These are phyloP conservation scores for Lasiosphaeria ovina DNA, from an alignment of 495 filamentous ascomycete genomes.

Conservation along the genomic window DNA sequence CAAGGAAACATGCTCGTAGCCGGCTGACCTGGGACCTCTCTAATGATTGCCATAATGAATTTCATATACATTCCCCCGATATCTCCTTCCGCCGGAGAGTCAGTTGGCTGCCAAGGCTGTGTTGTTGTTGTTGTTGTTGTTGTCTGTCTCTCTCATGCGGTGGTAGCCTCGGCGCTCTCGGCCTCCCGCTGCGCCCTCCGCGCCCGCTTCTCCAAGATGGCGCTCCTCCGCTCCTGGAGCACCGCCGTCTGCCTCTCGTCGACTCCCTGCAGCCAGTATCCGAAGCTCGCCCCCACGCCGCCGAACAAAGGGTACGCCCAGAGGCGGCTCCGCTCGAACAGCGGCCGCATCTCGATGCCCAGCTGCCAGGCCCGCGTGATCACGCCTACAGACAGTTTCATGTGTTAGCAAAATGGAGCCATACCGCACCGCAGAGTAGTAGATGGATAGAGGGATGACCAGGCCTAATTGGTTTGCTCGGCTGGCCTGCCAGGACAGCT, in stretches of 20 bases:
- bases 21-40: neutral
- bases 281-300: constrained; percentile 80
- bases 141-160: constrained; percentile 21
- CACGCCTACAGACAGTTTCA: constrained; percentile 56
- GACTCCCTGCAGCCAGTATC: constrained; percentile 91
- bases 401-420: neutral
- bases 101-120: neutral
- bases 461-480: no score
- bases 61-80: no score
- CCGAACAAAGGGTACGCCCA: constrained; percentile 93
- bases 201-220: constrained; percentile 83
- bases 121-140: neutral
- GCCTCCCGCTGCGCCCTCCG: constrained; percentile 64
- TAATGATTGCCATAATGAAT: neutral
- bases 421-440: no score
- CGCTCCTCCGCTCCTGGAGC: constrained; percentile 69
- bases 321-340: constrained; percentile 72
- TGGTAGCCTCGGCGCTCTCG: constrained; percentile 16
- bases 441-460: neutral
- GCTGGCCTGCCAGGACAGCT: constrained; percentile 3
- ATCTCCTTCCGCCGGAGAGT: neutral
- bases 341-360: constrained; percentile 96
- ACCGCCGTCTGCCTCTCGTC: constrained; percentile 73
- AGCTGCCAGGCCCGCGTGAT: constrained; percentile 92
- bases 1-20: neutral